Conservation (phyloP, 2,329 filamentous ascomycete species). For the Ophiosphaerella herpotricha region DNA sequence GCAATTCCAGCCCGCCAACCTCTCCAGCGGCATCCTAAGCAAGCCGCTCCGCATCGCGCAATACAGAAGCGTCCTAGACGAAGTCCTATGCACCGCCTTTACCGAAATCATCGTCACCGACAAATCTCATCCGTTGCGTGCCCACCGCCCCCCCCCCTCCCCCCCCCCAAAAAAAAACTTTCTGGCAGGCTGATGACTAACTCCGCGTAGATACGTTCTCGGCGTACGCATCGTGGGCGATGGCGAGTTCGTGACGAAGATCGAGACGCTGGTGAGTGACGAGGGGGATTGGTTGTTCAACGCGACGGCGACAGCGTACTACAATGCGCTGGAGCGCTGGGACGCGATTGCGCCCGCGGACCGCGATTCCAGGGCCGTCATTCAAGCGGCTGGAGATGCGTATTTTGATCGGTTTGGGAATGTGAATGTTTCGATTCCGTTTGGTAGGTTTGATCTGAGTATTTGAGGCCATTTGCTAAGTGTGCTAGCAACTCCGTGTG, state of each 20-base stretch:
- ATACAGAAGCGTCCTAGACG: conserved; percentile 23
- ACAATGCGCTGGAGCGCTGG: conserved; percentile 21
- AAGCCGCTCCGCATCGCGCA: conserved; percentile 21
- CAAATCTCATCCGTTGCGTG: not conserved
- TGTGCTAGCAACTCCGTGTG: conserved; percentile 23
- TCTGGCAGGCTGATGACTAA: not conserved
- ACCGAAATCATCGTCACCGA: conserved; percentile 22
- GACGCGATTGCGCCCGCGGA: conserved; percentile 13
- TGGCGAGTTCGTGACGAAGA: conserved; percentile 17
- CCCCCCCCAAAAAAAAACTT: too few relatives aligned
- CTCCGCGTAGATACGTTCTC: conserved; percentile 22
- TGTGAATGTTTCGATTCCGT: conserved; percentile 22
- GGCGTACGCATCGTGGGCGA: conserved; percentile 19
- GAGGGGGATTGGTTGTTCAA: conserved; percentile 32
- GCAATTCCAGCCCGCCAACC: conserved; percentile 18
- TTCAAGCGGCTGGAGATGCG: conserved; percentile 29
- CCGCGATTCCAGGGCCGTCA: conserved; percentile 17
- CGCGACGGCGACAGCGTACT: conserved; percentile 19
- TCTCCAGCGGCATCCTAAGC: conserved; percentile 22
- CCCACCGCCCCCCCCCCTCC: too few relatives aligned
- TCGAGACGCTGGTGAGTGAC: conserved; percentile 27
- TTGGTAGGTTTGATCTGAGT: conserved; percentile 1
- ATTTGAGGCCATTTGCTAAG: not conserved
- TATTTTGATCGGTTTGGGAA: conserved; percentile 27
- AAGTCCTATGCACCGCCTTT: conserved; percentile 24